Percentiles rank a stretch among this genome's conserved stretches.
These are phyloP conservation scores for Camelina sativa DNA, from an alignment of 345 rosid genomes.

Conservation along the genomic window DNA sequence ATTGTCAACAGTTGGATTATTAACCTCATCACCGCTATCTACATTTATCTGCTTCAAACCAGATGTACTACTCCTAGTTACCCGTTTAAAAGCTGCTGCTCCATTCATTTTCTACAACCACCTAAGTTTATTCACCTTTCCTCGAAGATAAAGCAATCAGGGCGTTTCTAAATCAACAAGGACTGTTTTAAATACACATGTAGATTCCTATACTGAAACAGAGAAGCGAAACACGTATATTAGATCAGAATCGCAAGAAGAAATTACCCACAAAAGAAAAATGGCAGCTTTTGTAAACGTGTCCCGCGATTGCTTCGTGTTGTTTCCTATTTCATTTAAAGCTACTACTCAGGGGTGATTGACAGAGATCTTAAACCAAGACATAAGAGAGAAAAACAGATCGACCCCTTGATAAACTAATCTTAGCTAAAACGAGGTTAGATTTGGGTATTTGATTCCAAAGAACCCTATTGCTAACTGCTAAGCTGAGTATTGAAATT, in stretches of 20 bases:
- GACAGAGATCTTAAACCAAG: slow-evolving; percentile 19
- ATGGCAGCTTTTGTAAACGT: slow-evolving; percentile 13
- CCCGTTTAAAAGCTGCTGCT: slow-evolving; percentile 14
- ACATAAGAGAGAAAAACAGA: slow-evolving; percentile 3
- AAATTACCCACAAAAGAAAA: slow-evolving; percentile 9
- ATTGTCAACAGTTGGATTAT: slow-evolving; percentile 41
- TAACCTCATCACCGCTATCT: slow-evolving; percentile 33
- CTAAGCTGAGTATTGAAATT: slow-evolving; percentile 3
- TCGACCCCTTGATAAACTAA: slow-evolving; percentile 20
- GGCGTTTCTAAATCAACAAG: neutral
- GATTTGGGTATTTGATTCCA: neutral
- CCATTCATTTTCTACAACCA: slow-evolving; percentile 12
- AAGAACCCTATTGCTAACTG: neutral
- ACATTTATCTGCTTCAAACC: slow-evolving; percentile 22
- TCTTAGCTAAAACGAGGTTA: slow-evolving; percentile 11
- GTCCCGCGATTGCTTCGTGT: slow-evolving; percentile 12
- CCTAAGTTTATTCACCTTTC: neutral
- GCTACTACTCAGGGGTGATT: neutral
- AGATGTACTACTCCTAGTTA: slow-evolving; percentile 35
- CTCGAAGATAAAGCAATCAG: neutral
- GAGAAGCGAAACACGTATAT: neutral
- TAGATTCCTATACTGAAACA: slow-evolving; percentile 17
- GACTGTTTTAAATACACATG: slow-evolving; percentile 4
- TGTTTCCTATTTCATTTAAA: neutral
- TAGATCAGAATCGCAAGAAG: slow-evolving; percentile 29